Evolutionary conservation across 2,329 filamentous ascomycete species (phyloP).

Genomic region (Sclerotiophoma versabilis): DNA sequence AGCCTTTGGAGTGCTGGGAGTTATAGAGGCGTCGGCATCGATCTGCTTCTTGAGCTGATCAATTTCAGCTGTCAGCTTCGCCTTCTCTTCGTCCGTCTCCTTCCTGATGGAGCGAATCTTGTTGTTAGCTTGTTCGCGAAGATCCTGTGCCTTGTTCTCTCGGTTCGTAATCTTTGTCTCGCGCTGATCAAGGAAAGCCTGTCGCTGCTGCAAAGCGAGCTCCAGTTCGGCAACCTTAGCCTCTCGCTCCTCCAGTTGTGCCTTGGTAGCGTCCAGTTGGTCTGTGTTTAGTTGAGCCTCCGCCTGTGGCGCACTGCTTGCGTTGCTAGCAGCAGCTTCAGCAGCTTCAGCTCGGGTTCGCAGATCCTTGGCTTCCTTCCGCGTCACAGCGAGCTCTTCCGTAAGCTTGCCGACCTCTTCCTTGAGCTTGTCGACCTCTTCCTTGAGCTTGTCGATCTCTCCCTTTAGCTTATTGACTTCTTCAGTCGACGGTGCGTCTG

Average conservation of each 20-base stretch:
- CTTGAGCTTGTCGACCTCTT: conserved; percentile 30
- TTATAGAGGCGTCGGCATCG: background rate
- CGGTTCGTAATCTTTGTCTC: conserved; percentile 25
- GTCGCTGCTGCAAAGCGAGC: conserved; percentile 50
- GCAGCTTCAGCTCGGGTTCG: conserved; percentile 46
- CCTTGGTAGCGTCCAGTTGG: conserved; percentile 49
- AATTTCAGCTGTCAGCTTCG: conserved; percentile 54
- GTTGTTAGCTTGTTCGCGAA: conserved; percentile 67
- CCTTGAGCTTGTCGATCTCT: conserved; percentile 12
- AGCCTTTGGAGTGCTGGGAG: conserved; percentile 6
- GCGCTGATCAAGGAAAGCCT: conserved; percentile 22
- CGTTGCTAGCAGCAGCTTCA: conserved; percentile 17
- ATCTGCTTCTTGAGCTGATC: conserved; percentile 40
- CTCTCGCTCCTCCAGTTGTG: conserved; percentile 42
- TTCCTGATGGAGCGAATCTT: conserved; percentile 62
- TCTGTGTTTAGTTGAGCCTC: conserved; percentile 59
- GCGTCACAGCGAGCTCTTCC: conserved; percentile 53
- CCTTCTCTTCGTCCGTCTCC: conserved; percentile 41
- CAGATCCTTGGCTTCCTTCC: conserved; percentile 56
- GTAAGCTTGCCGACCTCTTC: conserved; percentile 31
- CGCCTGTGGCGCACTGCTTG: conserved; percentile 13
- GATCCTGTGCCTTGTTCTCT: conserved; percentile 32
- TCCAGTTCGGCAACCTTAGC: conserved; percentile 48
- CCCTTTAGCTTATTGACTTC: conserved; percentile 16
- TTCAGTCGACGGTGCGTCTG: conserved; percentile 15